Evolutionary conservation across 2,329 filamentous ascomycete species (phyloP), one percentile per base, ranked within the genome.

Genomic region (Talaromyces sp.): DNA sequence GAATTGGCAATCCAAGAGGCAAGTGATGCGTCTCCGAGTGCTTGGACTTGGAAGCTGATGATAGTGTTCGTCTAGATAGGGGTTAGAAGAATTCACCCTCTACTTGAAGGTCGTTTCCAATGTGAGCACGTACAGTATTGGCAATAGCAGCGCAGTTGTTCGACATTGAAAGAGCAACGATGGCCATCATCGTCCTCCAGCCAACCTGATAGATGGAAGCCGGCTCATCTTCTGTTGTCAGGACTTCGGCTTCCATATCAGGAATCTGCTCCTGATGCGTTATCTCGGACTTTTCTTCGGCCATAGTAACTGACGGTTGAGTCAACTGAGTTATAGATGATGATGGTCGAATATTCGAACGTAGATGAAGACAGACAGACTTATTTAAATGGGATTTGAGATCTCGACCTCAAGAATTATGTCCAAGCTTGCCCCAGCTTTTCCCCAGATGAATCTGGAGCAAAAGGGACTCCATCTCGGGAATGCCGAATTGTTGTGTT

Each of bases 171-270:
- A 62, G 61, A 4, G 61, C 61, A 31, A 62, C 33, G 22, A 62
- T 62, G 2, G 61, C 47, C 61, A 62, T 62, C 61, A 62, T 31
- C 25, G 61, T 62, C 17, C 61, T 33, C 61, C 61, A 62, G 9
- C 61, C 47, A 56, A 62, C 31, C 22, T 62, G 61, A 22, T 62
- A 62, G 25, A 62, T 62, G 61, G 49, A 11, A 35, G 61, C 13
- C 15, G 61, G 61, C 5, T 62, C 35, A 31, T 62, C 60, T 49
- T 61, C 58, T 37, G 58, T n/a, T 25, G 58, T 8, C 17, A 61
- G 15, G 19, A 13, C 37, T 13, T 43, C 41, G 41, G 7, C 7
- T 19, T 0, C n/a, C 41, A 17, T 19, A 43, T 10, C 41, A 19
- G 41, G 41, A n/a, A 43, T n/a, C 41, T 43, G 39, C 17, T 43